Evolutionary conservation across 2,329 filamentous ascomycete species (phyloP), one percentile per base, ranked within the genome.

Genomic region (Hymenoscyphus repandus): DNA sequence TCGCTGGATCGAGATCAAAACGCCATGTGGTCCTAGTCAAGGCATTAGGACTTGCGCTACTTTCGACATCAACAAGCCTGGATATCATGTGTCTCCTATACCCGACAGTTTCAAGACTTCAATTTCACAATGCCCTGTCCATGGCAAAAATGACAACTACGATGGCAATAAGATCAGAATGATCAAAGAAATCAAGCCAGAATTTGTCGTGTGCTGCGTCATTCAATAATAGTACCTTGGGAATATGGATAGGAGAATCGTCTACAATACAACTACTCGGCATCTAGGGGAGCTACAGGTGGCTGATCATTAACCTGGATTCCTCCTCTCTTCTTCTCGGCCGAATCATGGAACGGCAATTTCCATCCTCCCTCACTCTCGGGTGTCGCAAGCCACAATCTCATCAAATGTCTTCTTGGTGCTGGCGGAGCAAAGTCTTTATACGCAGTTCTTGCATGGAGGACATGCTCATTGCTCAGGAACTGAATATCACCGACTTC

Each of bases 401-500:
- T 76, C 75, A 95, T 86, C 22, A 95, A 71, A 64, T 95, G 90
- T 41, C 90, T 76, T 33, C 88, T 72, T 1, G 88, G 87, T 18
- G 75, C 75, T 38, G 85, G 85, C 30, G 85, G 82, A 13, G 79
- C 78, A 67, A 79, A 76, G 61, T 89, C 87, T 56, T 75, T 87
- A 70, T 95, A 95, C 27, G 78, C 87, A 0, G 90, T 95, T 43
- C 90, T 73, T 0, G 89, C 86, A 66, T 95, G 90, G 43, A 95
- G 69, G 2, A 93, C 77, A 64, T 95, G 89, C 44, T 79, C 78
- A 66, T 95, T 95, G 59, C 82, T 82, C 50, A 95, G 65, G 69
- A 95, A 92, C 69, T 95, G 90, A 56, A 95, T 91, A 63, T 95
- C 90, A 43, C 90, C 90, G 15, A 93, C 80, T 58, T 92, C 88